Evolutionary conservation across 345 rosid genomes (phyloP).

Genomic region (Pistacia atlantica): DNA sequence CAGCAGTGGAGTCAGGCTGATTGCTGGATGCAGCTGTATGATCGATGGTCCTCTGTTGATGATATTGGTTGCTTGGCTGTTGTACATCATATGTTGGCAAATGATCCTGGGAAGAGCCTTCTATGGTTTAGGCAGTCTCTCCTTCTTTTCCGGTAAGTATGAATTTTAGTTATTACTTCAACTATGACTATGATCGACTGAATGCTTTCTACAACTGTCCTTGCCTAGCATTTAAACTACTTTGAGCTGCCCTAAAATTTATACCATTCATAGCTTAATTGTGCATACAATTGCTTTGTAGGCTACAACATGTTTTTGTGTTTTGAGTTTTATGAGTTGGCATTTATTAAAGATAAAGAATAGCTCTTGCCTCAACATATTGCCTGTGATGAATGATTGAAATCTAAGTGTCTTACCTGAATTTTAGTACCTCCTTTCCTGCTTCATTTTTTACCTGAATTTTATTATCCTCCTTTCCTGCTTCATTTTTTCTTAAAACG

Average conservation of each 20-base stretch:
- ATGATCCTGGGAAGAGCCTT: slow-evolving; percentile 89
- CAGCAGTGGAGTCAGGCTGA: slow-evolving; percentile 88
- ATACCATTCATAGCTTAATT: background rate
- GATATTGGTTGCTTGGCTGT: slow-evolving; percentile 94
- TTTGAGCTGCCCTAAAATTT: background rate
- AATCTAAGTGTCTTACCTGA: background rate
- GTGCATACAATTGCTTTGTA: background rate
- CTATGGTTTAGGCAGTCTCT: slow-evolving; percentile 90
- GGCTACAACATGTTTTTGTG: background rate
- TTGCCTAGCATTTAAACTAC: background rate
- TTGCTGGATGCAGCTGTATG: slow-evolving; percentile 96
- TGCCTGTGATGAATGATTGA: background rate
- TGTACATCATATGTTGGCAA: slow-evolving; percentile 87
- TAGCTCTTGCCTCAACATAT: background rate
- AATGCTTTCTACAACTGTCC: slow-evolving; percentile 2
- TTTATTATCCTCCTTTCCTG: background rate
- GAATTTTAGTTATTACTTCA: background rate
- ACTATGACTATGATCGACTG: background rate
- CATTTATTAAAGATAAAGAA: background rate
- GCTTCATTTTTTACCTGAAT: background rate
- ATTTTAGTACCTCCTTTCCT: background rate
- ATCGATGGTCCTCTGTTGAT: slow-evolving; percentile 93
- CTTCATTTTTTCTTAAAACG: background rate
- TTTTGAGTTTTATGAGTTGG: background rate
- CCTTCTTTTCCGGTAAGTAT: slow-evolving; percentile 70